Evolutionary conservation across 1,284 basidiomycete species (phyloP).

Genomic region (Inonotus hispidus): DNA sequence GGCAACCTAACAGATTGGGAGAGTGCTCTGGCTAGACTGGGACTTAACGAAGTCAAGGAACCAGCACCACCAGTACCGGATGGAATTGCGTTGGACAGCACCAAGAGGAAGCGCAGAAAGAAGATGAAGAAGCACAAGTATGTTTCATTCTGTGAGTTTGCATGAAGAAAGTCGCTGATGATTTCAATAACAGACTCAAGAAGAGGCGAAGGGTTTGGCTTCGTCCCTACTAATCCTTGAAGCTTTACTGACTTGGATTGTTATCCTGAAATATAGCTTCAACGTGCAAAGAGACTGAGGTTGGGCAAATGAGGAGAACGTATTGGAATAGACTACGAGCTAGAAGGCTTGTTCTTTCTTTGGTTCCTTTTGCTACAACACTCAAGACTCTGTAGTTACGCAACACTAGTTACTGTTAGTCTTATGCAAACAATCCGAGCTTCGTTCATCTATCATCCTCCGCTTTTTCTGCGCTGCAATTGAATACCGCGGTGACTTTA

Average conservation of each 20-base stretch:
- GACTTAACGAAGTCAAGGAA: constrained; percentile 44
- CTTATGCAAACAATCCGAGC: not conserved
- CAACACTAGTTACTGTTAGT: not conserved
- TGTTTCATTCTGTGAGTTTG: constrained; percentile 27
- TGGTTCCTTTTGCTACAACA: not conserved
- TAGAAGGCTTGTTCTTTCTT: not conserved
- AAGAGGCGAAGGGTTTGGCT: constrained; percentile 40
- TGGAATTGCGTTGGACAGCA: constrained; percentile 65
- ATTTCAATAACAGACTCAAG: constrained; percentile 31
- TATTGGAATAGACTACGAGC: not conserved
- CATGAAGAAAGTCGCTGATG: constrained; percentile 1
- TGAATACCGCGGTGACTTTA: not conserved
- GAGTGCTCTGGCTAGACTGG: constrained; percentile 51
- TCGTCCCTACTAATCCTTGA: not conserved
- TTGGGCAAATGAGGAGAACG: constrained; percentile 22
- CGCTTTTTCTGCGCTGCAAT: not conserved
- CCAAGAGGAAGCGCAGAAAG: constrained; percentile 75
- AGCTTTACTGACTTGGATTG: not conserved
- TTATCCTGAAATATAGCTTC: constrained; percentile 19
- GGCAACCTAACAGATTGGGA: constrained; percentile 63
- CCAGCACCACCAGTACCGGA: constrained; percentile 43
- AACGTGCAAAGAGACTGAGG: constrained; percentile 26
- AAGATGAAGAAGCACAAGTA: constrained; percentile 93
- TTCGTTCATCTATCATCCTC: not conserved
- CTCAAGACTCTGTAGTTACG: not conserved